These are phyloP conservation scores for Aureobasidium leucospermi DNA, from an alignment of 2,329 filamentous ascomycete genomes.

Conservation along the genomic window DNA sequence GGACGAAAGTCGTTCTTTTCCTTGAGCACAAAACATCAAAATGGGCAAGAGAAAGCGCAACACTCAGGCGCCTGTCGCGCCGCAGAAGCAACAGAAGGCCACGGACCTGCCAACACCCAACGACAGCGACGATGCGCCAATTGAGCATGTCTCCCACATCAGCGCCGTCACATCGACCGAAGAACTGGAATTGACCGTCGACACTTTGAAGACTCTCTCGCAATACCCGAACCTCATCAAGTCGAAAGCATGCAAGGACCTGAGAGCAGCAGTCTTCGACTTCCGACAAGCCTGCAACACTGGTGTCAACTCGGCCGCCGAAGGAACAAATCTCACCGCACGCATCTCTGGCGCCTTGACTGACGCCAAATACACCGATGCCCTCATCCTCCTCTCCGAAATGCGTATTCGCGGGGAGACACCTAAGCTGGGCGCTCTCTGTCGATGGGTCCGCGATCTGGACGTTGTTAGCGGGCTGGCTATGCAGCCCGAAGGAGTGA, in stretches of 20 bases:
- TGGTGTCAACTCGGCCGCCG: constrained; percentile 46
- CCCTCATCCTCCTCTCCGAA: constrained; percentile 58
- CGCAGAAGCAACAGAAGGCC: constrained; percentile 5
- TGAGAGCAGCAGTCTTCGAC: constrained; percentile 60
- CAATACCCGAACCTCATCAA: constrained; percentile 58
- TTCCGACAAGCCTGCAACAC: constrained; percentile 64
- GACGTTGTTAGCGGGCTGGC: constrained; percentile 62
- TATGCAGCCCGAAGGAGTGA: constrained; percentile 43
- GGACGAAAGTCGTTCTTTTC: neutral
- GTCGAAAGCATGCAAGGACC: constrained; percentile 59
- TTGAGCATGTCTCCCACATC: constrained; percentile 1
- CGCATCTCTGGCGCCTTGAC: constrained; percentile 58
- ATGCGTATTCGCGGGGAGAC: constrained; percentile 61
- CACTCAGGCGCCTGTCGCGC: neutral
- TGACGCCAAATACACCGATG: constrained; percentile 60
- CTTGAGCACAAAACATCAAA: neutral
- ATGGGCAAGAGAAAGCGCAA: constrained; percentile 16
- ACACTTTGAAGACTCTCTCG: constrained; percentile 54
- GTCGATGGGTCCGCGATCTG: constrained; percentile 64
- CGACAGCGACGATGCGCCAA: neutral
- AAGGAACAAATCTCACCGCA: constrained; percentile 57
- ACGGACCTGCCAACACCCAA: neutral
- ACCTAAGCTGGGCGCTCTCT: constrained; percentile 61
- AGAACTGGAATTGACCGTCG: constrained; percentile 60
- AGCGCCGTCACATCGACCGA: constrained; percentile 52